Base-by-base conservation (phyloP, 176 grass and related monocot species). In the Triticum timopheevii region DNA sequence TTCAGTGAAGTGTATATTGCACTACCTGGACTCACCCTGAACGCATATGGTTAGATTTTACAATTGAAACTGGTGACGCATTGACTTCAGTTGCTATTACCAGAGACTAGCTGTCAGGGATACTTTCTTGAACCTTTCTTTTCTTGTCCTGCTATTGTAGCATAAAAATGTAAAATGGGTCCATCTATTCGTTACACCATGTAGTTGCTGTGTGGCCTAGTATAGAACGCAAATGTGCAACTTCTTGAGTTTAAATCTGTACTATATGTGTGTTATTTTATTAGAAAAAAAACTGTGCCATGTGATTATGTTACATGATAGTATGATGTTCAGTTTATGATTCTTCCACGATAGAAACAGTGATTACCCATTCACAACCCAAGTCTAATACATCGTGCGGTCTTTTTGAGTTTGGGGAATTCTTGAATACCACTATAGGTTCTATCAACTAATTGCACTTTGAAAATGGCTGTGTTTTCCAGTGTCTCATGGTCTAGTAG, bases 91-190 rank as follows among this genome's bases (percentile, higher is more conserved):
- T 76, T 31, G 73, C 40, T 50, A 50, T 34, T 69, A 35, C 39
- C 22, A 81, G 39, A 61, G 45, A 69, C 19, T 15, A 58, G 17
- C 7, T 67, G 23, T 74, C 31, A 33, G 13, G 38, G 56, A 34
- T 73, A 36, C 39, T 63, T 63, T 34, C 19, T 69, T 40, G 56
- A 44, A 42, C 40, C 24, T 79, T 72, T 64, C 36, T 89, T 39
- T 74, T 13, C 19, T 74, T 73, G 69, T 44, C 1, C 13, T 22
- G 24, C 24, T 70, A 25, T 82, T 71, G 20, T 45, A 62, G 40
- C 27, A 6, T 49, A 70, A 90, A 47, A 80, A 89, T 68, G 45
- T 61, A 85, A 42, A 80, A 74, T 67, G 27, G 47, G 24, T 77
- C 54, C 16, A 59, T 69, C 40, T 49, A 36, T 67, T 82, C 71